A percentile compares a stretch with the other conserved stretches of the same genome.
phyloP scores from a whole-genome alignment of 1,139 yeast genomes.

The Nakaseomyces kungkrabaensis region DNA sequence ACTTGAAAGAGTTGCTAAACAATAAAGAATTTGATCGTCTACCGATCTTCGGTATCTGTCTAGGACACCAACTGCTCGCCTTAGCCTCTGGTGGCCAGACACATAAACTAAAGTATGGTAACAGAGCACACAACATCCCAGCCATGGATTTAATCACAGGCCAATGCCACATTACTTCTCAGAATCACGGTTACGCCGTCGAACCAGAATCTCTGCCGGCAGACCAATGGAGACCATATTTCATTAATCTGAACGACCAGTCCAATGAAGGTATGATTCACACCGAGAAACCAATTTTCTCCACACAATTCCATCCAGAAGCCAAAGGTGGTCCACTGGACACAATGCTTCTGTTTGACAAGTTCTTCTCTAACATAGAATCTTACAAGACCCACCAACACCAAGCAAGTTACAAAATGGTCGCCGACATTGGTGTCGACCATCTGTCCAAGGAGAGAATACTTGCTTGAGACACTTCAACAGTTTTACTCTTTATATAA shows the following conservation, averaged over 20 bases:
- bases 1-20: slow-evolving; percentile 64
- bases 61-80: slow-evolving; percentile 93
- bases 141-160: slow-evolving; percentile 86
- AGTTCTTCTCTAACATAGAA: slow-evolving; percentile 64
- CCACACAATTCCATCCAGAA: slow-evolving; percentile 97
- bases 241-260: slow-evolving; percentile 86
- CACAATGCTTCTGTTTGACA: slow-evolving; percentile 82
- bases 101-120: slow-evolving; percentile 87
- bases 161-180: slow-evolving; percentile 92
- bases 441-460: slow-evolving; percentile 84
- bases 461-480: slow-evolving; percentile 3
- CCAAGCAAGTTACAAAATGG: slow-evolving; percentile 37
- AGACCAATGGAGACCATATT: slow-evolving; percentile 72
- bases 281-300: slow-evolving; percentile 73
- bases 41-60: slow-evolving; percentile 93
- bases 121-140: slow-evolving; percentile 97
- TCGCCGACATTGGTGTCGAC: slow-evolving; percentile 19
- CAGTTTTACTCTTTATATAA: background rate
- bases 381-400: slow-evolving; percentile 39
- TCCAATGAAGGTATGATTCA: slow-evolving; percentile 98
- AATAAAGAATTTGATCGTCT: slow-evolving; percentile 42
- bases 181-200: slow-evolving; percentile 97
- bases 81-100: slow-evolving; percentile 92
- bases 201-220: slow-evolving; percentile 63
- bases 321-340: slow-evolving; percentile 99